Percentiles rank a stretch among this genome's conserved stretches.
Conservation (phyloP, 768 basidiomycete genomes). For the Plicaturopsis crispa region DNA sequence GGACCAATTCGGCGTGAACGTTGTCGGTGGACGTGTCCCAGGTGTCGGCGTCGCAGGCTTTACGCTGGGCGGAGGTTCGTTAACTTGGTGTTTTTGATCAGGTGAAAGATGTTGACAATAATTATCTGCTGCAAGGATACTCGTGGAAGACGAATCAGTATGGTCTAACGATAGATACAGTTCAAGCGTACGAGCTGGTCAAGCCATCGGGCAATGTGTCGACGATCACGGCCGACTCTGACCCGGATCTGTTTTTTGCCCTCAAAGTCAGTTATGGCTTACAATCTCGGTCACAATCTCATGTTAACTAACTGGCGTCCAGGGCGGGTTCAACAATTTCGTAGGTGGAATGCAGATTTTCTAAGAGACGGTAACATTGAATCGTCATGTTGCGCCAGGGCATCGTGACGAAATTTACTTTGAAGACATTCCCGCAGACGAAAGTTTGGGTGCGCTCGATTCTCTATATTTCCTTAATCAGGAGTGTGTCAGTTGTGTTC, state of each 20-base stretch:
- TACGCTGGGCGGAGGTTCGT: constrained; percentile 54
- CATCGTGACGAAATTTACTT: constrained; percentile 50
- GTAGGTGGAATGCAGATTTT: too few relatives aligned
- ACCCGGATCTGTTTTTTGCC: constrained; percentile 34
- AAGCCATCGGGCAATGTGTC: constrained; percentile 41
- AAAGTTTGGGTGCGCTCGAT: constrained; percentile 65
- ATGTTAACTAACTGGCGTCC: too few relatives aligned
- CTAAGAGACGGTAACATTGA: too few relatives aligned
- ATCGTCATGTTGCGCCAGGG: constrained; percentile 27
- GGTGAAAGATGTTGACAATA: too few relatives aligned
- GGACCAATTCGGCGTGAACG: constrained; percentile 38
- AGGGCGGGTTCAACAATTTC: constrained; percentile 64
- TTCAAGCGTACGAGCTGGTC: constrained; percentile 50
- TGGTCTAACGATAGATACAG: constrained; percentile 48
- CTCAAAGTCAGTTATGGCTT: constrained; percentile 33
- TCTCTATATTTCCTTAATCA: too few relatives aligned
- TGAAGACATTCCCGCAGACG: constrained; percentile 46
- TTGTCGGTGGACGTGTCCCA: constrained; percentile 51
- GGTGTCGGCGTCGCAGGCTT: constrained; percentile 59
- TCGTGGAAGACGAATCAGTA: constrained; percentile 59
- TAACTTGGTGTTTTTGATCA: too few relatives aligned
- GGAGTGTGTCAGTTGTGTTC: too few relatives aligned
- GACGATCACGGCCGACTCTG: constrained; percentile 20
- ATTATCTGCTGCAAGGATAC: too few relatives aligned
- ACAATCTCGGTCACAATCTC: too few relatives aligned